Base-by-base conservation (phyloP, 257 asterid genomes). In the Lithospermum erythrorhizon region DNA sequence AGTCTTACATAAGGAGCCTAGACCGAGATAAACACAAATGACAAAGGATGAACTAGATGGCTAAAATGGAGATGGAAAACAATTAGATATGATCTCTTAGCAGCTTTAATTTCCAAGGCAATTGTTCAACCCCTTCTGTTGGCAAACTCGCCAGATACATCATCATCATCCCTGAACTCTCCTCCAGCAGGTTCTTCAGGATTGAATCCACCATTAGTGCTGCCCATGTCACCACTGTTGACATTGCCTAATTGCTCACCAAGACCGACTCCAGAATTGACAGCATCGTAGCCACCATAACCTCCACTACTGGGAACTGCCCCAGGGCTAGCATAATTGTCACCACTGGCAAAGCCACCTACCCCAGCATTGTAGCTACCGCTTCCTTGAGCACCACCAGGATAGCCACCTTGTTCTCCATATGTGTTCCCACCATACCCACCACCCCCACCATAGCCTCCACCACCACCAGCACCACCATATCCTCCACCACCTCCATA, bases 41-140 rank as follows among this genome's bases (percentile, higher is more conserved):
- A 8, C 1, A 2, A 35, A 35, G 45, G 13, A 35, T 35, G 9
- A 35, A 35, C 45, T 10, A 35, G 7, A 9, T 3, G 9, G 13
- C n/a, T 10, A 35, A 0, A 9, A 35, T 7, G 45, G 45, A 35
- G 45, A 35, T 13, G 13, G 14, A 35, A 35, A 7, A 10, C 11
- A 35, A 7, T 35, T 6, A 35, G 49, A 11, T 41, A 41, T 11
- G 2, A 11, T 41, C 17, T 41, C 2, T 41, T 14, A 0, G 49
- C 49, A 41, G 49, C 49, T 41, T 41, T 18, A 41, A 41, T 41
- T 41, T 13, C 18, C 1, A 3, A 14, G 5, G 17, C 18, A 41
- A 41, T 41, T 54, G 29, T 32, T 69, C 53, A 76, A 45, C 71
- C 82, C 78, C 85, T 78, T 72, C 77, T 75, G 55, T 72, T 78